Percentiles rank a stretch among this genome's conserved stretches.
phyloP scores from a whole-genome alignment of 1,139 yeast species.

The Yamadazyma trypodendri region DNA sequence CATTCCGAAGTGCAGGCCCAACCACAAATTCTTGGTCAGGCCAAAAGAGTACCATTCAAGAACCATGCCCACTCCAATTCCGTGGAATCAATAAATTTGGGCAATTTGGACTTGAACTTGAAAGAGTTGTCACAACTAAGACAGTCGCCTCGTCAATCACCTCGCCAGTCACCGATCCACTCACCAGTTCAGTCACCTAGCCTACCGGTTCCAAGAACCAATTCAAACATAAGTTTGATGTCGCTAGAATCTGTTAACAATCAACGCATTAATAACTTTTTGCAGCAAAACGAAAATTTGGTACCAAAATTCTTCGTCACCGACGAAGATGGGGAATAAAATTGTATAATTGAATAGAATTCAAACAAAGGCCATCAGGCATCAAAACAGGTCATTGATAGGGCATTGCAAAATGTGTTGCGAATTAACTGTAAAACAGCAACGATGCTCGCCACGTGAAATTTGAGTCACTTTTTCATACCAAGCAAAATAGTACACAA shows the following conservation, averaged over 20 bases:
- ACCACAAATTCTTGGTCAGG: background rate
- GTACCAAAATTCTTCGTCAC: conserved; percentile 18
- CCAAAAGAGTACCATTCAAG: background rate
- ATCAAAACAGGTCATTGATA: no score
- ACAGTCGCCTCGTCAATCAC: background rate
- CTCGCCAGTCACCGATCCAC: conserved; percentile 3
- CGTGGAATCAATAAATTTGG: conserved; percentile 7
- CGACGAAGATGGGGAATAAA: conserved; percentile 13
- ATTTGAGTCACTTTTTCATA: background rate
- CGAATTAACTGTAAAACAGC: background rate
- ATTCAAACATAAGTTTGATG: conserved; percentile 10
- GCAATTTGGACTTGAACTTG: conserved; percentile 7
- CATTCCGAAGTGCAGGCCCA: background rate
- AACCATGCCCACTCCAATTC: conserved; percentile 7
- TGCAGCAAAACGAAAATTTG: conserved; percentile 16
- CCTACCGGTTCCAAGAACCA: conserved; percentile 1
- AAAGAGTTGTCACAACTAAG: background rate
- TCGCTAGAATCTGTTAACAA: conserved; percentile 11
- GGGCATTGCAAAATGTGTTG: no score
- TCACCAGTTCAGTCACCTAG: conserved; percentile 1
- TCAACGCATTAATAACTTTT: conserved; percentile 14
- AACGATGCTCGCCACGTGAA: background rate
- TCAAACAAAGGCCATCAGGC: no score
- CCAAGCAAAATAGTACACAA: background rate
- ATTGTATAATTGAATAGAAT: no score